Evolutionary conservation across 192 early-diverging fungal species (phyloP), one percentile per base, ranked within the genome.

Genomic region (Coemansia sp.): DNA sequence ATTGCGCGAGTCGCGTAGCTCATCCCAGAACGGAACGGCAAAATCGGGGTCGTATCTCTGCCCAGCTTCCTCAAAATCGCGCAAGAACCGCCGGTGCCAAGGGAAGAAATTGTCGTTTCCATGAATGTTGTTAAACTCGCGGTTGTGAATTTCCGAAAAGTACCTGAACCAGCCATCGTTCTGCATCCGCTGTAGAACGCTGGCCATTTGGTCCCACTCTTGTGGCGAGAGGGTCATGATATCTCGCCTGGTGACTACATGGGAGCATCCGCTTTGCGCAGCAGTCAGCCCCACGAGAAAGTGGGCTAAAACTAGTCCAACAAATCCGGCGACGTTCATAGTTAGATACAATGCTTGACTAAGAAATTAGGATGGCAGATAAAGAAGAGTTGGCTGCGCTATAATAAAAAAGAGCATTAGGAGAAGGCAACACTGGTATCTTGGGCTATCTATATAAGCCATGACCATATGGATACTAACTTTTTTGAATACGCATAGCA

Each of bases 1-100:
- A 62, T 65, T 70, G 64, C 76, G 79, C 38, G 84, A 85, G 68
- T 87, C 86, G 22, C 72, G 74, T 2, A 84, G 71, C 87, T 86
- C 88, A 40, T 91, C 90, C 87, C 87, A 89, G 77, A 78, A 89
- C 1, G 88, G 86, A 9, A 89, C 41, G n/a, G 78, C 70, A 67
- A 88, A 77, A 68, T 52, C 65, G 24, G 59, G 65, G 67, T 87
- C 82, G 47, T 86, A 78, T 18, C 70, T 63, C 71, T 86, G 86
- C 0, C 87, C 78, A 27, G 73, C 72, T 38, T 78, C 79, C 61
- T 90, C 88, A 73, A 86, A 86, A 18, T 77, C 77, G 22, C 72
- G 75, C 49, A 89, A 55, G 65, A 86, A 86, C 40, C 67, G 75
- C 13, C 89, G 79, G 66, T 90, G 87, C 82, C 82, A 88, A 11